Percentiles rank a stretch among this genome's conserved stretches.
Evolutionary conservation across 306 rosid genomes (phyloP).

Genomic region (Oemleria cerasiformis): DNA sequence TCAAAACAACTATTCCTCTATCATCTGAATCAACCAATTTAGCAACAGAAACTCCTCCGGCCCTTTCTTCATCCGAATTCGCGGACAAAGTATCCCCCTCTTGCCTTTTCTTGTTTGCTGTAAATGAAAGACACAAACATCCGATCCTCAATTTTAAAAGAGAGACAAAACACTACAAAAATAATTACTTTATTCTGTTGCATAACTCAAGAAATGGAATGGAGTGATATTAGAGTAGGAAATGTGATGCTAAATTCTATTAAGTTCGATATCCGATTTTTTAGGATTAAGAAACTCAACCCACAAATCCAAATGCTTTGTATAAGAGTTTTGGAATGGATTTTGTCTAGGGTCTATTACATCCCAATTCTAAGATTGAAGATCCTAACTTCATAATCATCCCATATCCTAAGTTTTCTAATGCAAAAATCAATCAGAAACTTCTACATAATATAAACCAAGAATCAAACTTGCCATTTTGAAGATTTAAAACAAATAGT

Average conservation of each 20-base stretch:
- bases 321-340: background rate
- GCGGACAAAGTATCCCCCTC: slow-evolving; percentile 57
- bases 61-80: slow-evolving; percentile 61
- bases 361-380: background rate
- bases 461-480: background rate
- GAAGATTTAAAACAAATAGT: background rate
- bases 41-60: slow-evolving; percentile 39
- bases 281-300: slow-evolving; percentile 4
- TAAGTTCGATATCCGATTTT: background rate
- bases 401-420: background rate
- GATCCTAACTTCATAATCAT: background rate
- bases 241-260: background rate
- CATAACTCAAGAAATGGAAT: background rate
- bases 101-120: slow-evolving; percentile 63
- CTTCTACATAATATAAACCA: background rate
- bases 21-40: slow-evolving; percentile 46
- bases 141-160: slow-evolving; percentile 8
- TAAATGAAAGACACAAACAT: slow-evolving; percentile 18
- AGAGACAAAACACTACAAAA: background rate
- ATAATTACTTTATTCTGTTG: background rate
- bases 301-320: slow-evolving; percentile 1
- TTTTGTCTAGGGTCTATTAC: background rate
- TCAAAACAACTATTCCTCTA: slow-evolving; percentile 41
- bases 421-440: slow-evolving; percentile 5
- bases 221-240: background rate